These are phyloP conservation scores for Eimeria zaria DNA, from an alignment of 169 alveolate species.

Conservation along the genomic window DNA sequence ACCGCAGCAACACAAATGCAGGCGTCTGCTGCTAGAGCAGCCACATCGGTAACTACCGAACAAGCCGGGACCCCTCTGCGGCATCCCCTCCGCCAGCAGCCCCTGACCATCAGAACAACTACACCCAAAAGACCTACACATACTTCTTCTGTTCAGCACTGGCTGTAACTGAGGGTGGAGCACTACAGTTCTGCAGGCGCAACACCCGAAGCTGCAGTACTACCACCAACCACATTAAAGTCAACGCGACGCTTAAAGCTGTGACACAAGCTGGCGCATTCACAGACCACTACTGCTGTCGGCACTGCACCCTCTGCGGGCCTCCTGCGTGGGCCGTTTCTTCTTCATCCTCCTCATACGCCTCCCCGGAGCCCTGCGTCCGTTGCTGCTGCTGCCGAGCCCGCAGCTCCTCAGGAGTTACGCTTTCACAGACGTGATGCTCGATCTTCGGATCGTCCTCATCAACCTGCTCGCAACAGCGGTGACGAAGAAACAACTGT, in stretches of 20 bases:
- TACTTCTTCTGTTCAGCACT: constrained; percentile 7
- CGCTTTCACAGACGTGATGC: constrained; percentile 71
- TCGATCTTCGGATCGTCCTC: constrained; percentile 83
- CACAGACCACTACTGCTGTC: constrained; percentile 74
- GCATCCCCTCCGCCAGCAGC: constrained; percentile 47
- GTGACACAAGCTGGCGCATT: not conserved
- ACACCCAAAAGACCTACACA: not conserved
- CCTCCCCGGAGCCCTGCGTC: constrained; percentile 82
- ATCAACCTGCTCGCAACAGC: constrained; percentile 2
- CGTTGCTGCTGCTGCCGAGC: constrained; percentile 81
- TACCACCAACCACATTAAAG: not conserved
- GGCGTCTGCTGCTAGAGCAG: constrained; percentile 56
- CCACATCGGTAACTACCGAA: constrained; percentile 76
- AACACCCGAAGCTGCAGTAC: not conserved
- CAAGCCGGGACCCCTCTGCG: constrained; percentile 65
- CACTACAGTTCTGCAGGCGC: constrained; percentile 6
- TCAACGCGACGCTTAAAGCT: not conserved
- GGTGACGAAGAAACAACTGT: not conserved
- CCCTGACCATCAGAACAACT: constrained; percentile 13
- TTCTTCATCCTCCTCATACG: constrained; percentile 84
- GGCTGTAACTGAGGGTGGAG: constrained; percentile 25
- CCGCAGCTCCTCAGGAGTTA: constrained; percentile 81
- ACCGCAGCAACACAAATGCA: constrained; percentile 55
- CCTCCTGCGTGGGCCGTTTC: constrained; percentile 75
- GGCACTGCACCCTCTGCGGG: constrained; percentile 83